Conservation (phyloP, 371 early-diverging fungal species). For the Syncephalis fuscata region DNA sequence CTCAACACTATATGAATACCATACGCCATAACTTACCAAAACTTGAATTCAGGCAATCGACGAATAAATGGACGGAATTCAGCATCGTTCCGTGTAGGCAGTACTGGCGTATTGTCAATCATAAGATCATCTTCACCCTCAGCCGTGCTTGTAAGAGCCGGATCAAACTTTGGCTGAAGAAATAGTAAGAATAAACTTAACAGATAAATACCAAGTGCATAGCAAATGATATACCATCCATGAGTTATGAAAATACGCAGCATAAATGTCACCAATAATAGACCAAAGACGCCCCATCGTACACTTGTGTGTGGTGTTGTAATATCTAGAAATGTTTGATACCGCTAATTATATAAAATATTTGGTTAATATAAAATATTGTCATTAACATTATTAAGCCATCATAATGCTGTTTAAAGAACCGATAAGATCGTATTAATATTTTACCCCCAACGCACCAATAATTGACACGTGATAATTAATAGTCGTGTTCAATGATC, state of each 20-base stretch:
- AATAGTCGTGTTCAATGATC: too few relatives aligned
- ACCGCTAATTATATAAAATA: constrained; percentile 23
- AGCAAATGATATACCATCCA: constrained; percentile 92
- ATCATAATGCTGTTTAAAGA: too few relatives aligned
- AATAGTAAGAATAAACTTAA: constrained; percentile 90
- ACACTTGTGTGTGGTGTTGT: constrained; percentile 50
- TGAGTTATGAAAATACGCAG: constrained; percentile 63
- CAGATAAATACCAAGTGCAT: constrained; percentile 81
- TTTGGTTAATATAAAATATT: too few relatives aligned
- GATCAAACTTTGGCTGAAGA: constrained; percentile 90
- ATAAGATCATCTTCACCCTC: constrained; percentile 38
- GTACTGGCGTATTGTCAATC: constrained; percentile 45
- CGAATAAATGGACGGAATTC: constrained; percentile 98
- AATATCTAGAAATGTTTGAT: constrained; percentile 59
- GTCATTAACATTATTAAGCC: too few relatives aligned
- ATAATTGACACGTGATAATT: too few relatives aligned
- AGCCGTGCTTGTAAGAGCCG: constrained; percentile 60
- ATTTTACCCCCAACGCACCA: too few relatives aligned
- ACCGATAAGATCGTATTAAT: too few relatives aligned
- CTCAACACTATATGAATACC: too few relatives aligned
- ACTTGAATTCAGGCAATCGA: constrained; percentile 98
- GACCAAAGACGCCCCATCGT: constrained; percentile 59
- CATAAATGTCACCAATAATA: constrained; percentile 50
- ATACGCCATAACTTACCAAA: too few relatives aligned
- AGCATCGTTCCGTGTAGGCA: constrained; percentile 82